phyloP scores from a whole-genome alignment of 441 rosid genomes.

The Gossypium trilobum region DNA sequence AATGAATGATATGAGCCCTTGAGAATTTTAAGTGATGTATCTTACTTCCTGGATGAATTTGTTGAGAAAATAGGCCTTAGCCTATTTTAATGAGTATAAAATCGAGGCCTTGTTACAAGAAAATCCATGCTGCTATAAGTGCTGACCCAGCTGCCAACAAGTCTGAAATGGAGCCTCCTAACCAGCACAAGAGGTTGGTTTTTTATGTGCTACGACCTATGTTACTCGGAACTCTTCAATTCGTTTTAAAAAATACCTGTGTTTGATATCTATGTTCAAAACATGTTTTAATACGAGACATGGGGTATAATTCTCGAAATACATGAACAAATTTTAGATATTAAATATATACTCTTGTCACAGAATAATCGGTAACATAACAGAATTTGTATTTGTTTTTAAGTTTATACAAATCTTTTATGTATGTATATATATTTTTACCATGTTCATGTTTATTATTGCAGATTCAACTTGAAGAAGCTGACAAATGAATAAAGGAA shows the following conservation, averaged over 20 bases:
- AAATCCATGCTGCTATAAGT: not conserved
- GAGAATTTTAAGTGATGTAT: not conserved
- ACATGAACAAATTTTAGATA: no score
- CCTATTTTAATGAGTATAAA: not conserved
- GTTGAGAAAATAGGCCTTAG: not conserved
- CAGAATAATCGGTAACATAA: no score
- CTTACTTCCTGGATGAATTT: constrained; percentile 24
- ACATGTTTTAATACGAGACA: not conserved
- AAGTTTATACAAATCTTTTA: not conserved
- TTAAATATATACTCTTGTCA: no score
- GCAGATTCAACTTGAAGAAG: not conserved
- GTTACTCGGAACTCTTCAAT: not conserved
- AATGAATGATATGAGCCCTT: not conserved
- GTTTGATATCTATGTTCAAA: not conserved
- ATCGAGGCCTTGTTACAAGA: not conserved
- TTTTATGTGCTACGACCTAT: not conserved
- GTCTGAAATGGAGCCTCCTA: not conserved
- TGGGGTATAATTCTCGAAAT: no score
- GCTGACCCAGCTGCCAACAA: not conserved
- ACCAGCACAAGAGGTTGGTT: constrained; percentile 1
- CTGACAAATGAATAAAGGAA: not conserved
- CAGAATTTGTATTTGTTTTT: not conserved
- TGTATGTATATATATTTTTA: not conserved
- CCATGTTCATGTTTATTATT: not conserved
- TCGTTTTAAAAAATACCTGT: not conserved